phyloP scores from a whole-genome alignment of 2,329 filamentous ascomycete genomes.

The Sarocladium oryzae region DNA sequence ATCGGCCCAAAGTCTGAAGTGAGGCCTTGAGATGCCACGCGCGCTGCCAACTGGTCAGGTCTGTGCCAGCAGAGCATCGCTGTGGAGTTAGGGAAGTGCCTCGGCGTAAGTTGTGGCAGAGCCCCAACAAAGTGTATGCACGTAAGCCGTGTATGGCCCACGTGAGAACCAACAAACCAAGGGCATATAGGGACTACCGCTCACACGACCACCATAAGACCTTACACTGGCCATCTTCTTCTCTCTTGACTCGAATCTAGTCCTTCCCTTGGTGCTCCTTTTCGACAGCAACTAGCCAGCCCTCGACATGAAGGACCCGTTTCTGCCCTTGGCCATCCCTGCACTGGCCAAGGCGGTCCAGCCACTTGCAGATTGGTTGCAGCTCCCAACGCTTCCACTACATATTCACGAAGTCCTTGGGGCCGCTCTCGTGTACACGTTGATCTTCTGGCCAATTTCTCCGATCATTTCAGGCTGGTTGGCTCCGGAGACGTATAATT shows the following conservation, averaged over 20 bases:
- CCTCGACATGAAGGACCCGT: slow-evolving; percentile 63
- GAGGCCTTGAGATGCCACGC: background rate
- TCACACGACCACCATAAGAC: background rate
- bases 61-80: background rate
- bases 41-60: background rate
- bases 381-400: slow-evolving; percentile 60
- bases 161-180: slow-evolving; percentile 8
- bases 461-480: slow-evolving; percentile 57
- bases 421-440: slow-evolving; percentile 61
- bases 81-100: background rate
- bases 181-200: background rate
- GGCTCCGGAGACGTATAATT: slow-evolving; percentile 57
- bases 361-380: slow-evolving; percentile 56
- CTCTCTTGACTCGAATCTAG: background rate
- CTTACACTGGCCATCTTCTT: background rate
- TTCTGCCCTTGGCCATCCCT: slow-evolving; percentile 56
- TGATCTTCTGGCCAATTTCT: slow-evolving; percentile 60
- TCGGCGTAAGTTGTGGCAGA: background rate
- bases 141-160: slow-evolving; percentile 5
- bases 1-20: no score
- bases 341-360: slow-evolving; percentile 49
- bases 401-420: slow-evolving; percentile 72
- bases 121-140: slow-evolving; percentile 8
- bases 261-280: background rate
- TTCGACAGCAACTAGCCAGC: background rate